Evolutionary conservation across 2,329 filamentous ascomycete genomes (phyloP).

Genomic region (Talaromyces rugulosus): DNA sequence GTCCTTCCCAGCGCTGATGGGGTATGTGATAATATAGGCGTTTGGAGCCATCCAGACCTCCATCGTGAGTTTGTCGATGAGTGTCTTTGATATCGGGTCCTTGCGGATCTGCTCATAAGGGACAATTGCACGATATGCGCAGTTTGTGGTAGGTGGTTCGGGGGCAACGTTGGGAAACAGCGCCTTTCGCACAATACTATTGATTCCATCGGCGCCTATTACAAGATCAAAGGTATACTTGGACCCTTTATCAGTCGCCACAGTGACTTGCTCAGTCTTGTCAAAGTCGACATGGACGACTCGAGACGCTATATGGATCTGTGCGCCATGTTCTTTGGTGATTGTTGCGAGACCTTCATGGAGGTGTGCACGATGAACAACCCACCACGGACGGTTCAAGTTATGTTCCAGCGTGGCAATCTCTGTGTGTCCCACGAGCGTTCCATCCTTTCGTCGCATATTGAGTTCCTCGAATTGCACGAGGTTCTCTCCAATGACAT

Average conservation of each 20-base stretch:
- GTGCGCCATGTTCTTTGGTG: conserved; percentile 35
- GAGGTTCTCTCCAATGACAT: conserved; percentile 39
- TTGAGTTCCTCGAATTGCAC: conserved; percentile 38
- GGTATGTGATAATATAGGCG: conserved; percentile 45
- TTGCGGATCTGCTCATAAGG: conserved; percentile 40
- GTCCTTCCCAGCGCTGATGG: conserved; percentile 40
- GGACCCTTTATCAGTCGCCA: conserved; percentile 26
- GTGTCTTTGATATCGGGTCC: conserved; percentile 38
- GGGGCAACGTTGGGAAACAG: conserved; percentile 42
- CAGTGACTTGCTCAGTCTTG: conserved; percentile 20
- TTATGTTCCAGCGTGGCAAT: conserved; percentile 29
- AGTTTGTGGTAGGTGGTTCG: conserved; percentile 37
- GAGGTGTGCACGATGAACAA: conserved; percentile 47
- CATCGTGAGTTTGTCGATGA: conserved; percentile 39
- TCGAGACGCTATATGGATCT: conserved; percentile 34
- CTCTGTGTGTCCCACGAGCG: conserved; percentile 33
- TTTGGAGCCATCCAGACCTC: conserved; percentile 40
- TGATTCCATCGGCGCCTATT: conserved; percentile 42
- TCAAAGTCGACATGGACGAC: conserved; percentile 31
- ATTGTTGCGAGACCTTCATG: conserved; percentile 41
- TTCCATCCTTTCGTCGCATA: conserved; percentile 37
- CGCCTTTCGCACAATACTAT: conserved; percentile 33
- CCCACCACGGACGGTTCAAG: conserved; percentile 40
- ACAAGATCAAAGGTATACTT: conserved; percentile 32
- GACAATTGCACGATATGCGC: conserved; percentile 45